Base-by-base conservation (phyloP, 2,329 filamentous ascomycete genomes). In the Mycocentrospora acerina region DNA sequence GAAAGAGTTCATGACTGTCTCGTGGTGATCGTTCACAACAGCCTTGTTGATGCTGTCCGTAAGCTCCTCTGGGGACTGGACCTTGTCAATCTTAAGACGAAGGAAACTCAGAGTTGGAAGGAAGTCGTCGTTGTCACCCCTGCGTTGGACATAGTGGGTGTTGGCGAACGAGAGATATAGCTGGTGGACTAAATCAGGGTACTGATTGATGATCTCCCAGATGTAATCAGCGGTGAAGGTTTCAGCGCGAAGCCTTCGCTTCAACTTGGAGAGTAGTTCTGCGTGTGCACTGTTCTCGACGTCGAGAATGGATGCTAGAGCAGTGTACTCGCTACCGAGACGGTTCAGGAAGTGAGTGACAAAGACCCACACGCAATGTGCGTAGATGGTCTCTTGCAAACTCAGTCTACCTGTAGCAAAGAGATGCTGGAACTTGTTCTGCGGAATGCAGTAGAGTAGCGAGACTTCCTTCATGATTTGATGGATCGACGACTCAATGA, bases 381-480 rank as follows among this genome's bases (percentile, higher is more conserved):
- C 90, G 66, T 98, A 98, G 59, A 96, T 90, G 10, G 91, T 90
- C 73, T 98, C 93, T 68, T 98, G 93, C 35, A 98, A 77, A 63
- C 90, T 96, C 50, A 98, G 77, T 55, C 85, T 81, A 33, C 90
- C 90, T 12, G 81, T 83, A 34, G 88, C 87, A 68, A 98, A 98
- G 56, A 95, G 81, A 42, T 78, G 75, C 71, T 96, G 91, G 68
- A 98, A 89, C 71, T 90, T 93, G 78, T 95, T 98, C 69, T 95
- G 91, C 11, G 93, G 93, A 53, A 98, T 86, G 68, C 93, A 98
- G 81, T 97, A 98, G 13, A 98, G 78, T 42, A 98, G 80, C 2
- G 93, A 97, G 34, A 95, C 85, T 70, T 98, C 93, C 78, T 97
- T 97, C 75, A 93, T 95, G 74, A 98, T 96, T 71, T 98, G 93